Evolutionary conservation across 225 moss, liverwort and hornwort species (phyloP), one percentile per base, ranked within the genome.

Genomic region (Marchantia polymorpha): DNA sequence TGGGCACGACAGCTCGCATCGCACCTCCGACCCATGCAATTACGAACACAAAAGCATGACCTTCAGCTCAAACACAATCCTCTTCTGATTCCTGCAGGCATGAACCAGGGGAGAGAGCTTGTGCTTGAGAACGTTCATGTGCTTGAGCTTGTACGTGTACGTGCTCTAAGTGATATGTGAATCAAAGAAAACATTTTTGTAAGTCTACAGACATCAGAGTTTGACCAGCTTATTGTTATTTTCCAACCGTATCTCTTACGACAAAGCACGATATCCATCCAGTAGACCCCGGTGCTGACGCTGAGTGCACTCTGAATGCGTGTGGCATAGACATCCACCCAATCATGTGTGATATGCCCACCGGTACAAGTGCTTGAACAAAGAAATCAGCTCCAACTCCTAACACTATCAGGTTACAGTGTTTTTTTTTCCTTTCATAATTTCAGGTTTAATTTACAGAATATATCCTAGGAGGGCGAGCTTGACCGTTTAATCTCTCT

Each of bases 31-130:
- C 14, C 13, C 25, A 73, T 54, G 29, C 54, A 73, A 39, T 55
- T 60, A 76, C 60, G 39, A 47, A 61, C 39, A 46, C 59, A 59
- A 23, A 30, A 61, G 48, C 60, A 76, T 60, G 56, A 60, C 39
- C 61, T 63, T 63, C 48, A 77, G 5, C 64, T 47, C 14, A 77
- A 50, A 77, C 77, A 77, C 2, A 65, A 77, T 77, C 49, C 50
- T 52, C 77, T 49, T 77, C 66, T 64, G 65, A 77, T 48, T 77
- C 77, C 77, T 77, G 77, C 77, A 77, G 66, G 51, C 48, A 77
- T 77, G 64, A 77, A 50, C 55, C 55, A 56, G 23, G 20, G 63
- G 16, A 30, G 7, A 73, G 14, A 73, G 50, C 48, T 77, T 64
- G 50, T 65, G 25, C 77, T 51, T 65, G 25, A 77, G 51, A 51